phyloP scores from a whole-genome alignment of 805 yeast species.

The Metschnikowia noctiluminum region DNA sequence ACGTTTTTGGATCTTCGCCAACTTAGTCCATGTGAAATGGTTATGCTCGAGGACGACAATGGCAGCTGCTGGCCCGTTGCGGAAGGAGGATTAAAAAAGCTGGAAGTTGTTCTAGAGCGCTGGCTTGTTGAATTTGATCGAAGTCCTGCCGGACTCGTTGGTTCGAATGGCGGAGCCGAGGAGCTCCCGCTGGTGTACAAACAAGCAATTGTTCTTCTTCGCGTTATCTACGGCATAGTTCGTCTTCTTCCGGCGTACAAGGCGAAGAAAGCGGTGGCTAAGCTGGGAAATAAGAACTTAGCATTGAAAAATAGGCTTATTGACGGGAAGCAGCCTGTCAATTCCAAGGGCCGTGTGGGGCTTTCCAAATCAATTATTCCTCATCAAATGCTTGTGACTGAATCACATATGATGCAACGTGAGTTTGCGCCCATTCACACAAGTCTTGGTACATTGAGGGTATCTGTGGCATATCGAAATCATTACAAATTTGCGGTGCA shows the following conservation, averaged over 20 bases:
- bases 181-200: constrained; percentile 72
- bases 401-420: constrained; percentile 57
- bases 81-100: constrained; percentile 55
- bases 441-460: constrained; percentile 65
- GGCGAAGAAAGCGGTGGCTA: constrained; percentile 38
- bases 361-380: constrained; percentile 64
- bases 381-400: constrained; percentile 31
- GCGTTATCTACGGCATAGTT: constrained; percentile 65
- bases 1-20: constrained; percentile 68
- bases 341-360: constrained; percentile 82
- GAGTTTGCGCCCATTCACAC: constrained; percentile 71
- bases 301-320: constrained; percentile 57
- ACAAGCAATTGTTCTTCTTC: constrained; percentile 67
- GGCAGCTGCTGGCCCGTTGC: constrained; percentile 55
- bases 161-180: constrained; percentile 19
- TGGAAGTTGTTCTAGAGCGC: constrained; percentile 89
- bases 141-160: constrained; percentile 21
- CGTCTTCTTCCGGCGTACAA: constrained; percentile 71
- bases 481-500: constrained; percentile 65
- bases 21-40: constrained; percentile 52
- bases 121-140: constrained; percentile 83
- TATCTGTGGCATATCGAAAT: constrained; percentile 76
- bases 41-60: constrained; percentile 55
- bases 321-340: constrained; percentile 76
- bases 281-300: constrained; percentile 25